Evolutionary conservation across 2,329 filamentous ascomycete genomes (phyloP), one percentile per base, ranked within the genome.

Genomic region (Cadophora malorum): DNA sequence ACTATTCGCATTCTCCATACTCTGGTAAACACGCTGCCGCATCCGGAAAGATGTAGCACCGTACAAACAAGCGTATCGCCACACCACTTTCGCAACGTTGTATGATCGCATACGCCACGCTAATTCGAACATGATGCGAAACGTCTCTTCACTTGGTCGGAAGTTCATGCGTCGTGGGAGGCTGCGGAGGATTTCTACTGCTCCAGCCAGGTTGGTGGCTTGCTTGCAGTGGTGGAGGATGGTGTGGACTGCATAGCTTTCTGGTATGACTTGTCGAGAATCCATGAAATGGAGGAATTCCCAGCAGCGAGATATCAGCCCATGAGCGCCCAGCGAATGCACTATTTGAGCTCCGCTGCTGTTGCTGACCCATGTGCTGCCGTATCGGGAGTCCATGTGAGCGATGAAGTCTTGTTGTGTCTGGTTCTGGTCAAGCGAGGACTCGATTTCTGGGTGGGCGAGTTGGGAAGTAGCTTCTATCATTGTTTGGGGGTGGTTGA

Each of bases 51-150:
- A 80, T 12, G 79, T 78, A 12, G 58, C 50, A 9, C 74, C 75
- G 19, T 77, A 63, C 66, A 83, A 76, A 69, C 82, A 84, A 6
- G 82, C 80, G 74, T 83, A 83, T 69, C 77, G 76, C 83, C 83
- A 85, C 6, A 84, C 68, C 9, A 84, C 81, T 12, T 80, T 80
- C 62, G 79, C 80, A 12, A 81, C 73, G 64, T 83, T 84, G 69
- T 80, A 80, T 45, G 75, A 71, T 25, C 74, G 74, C 55, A 67
- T 69, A 23, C 74, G 74, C 77, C 78, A 82, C 7, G 81, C 81
- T n/a, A 78, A 72, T 21, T 78, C 66, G 63, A 84, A 84, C 19
- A 85, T 75, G 16, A 74, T 72, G 33, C 80, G 76, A 67, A 78
- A 80, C 1, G 76, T 78, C 19, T 66, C 45, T 47, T 71, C 56